These are phyloP conservation scores for Schizosaccharomyces octosporus DNA, from an alignment of 805 yeast species.

Conservation along the genomic window DNA sequence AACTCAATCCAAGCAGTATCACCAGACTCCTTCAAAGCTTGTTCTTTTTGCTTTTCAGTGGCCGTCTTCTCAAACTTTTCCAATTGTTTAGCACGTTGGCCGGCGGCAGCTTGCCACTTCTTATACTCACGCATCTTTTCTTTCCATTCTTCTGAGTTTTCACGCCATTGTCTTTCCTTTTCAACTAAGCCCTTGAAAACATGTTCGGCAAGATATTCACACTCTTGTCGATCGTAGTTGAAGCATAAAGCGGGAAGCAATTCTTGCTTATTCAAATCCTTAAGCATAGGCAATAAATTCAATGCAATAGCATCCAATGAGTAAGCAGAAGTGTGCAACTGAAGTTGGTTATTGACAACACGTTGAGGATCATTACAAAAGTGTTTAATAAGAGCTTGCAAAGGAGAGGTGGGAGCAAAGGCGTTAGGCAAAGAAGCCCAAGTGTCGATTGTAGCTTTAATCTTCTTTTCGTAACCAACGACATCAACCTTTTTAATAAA, in stretches of 20 bases:
- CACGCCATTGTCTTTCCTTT: slow-evolving; percentile 1
- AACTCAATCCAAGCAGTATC: slow-evolving; percentile 1
- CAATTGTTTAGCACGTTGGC: neutral
- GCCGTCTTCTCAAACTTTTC: neutral
- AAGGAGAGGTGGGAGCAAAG: neutral
- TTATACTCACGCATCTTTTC: slow-evolving; percentile 1
- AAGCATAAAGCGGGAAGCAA: neutral
- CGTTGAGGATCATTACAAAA: neutral
- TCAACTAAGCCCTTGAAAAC: neutral
- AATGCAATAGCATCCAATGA: neutral
- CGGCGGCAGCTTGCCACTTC: slow-evolving; percentile 1
- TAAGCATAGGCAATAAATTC: neutral
- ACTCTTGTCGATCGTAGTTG: neutral
- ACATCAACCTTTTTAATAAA: slow-evolving; percentile 1
- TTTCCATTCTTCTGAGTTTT: slow-evolving; percentile 1
- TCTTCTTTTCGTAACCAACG: slow-evolving; percentile 1
- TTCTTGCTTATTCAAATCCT: neutral
- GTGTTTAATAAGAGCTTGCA: neutral
- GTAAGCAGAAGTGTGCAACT: neutral
- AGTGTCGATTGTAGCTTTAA: neutral
- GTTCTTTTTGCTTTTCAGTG: neutral
- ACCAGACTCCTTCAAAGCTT: neutral
- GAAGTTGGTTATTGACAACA: neutral
- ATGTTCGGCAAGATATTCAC: neutral
- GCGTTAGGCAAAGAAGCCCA: slow-evolving; percentile 1